phyloP scores from a whole-genome alignment of 805 yeast genomes.

The Clavispora fructus region DNA sequence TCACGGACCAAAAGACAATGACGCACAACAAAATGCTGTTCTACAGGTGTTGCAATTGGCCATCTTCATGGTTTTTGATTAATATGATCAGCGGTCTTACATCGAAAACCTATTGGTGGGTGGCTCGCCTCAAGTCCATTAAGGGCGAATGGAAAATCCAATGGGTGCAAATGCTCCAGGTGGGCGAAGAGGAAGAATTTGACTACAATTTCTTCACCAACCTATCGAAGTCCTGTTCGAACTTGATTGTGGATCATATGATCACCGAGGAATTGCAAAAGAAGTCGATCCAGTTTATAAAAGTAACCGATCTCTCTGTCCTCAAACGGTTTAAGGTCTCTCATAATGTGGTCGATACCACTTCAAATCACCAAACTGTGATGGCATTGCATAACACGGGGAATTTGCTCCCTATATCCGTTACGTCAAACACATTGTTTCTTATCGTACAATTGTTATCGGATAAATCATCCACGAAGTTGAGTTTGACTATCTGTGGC shows the following conservation, averaged over 20 bases:
- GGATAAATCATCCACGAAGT: constrained; percentile 15
- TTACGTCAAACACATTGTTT: constrained; percentile 30
- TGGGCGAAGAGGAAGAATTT: constrained; percentile 11
- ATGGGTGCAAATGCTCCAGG: constrained; percentile 38
- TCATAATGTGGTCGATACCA: neutral
- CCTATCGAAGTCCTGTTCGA: constrained; percentile 41
- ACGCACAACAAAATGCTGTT: constrained; percentile 23
- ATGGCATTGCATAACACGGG: constrained; percentile 19
- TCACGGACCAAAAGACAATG: constrained; percentile 19
- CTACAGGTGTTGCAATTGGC: constrained; percentile 51
- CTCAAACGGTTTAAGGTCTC: constrained; percentile 1
- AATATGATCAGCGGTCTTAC: constrained; percentile 34
- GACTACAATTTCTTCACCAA: constrained; percentile 32
- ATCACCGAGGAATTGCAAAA: constrained; percentile 45
- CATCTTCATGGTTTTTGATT: constrained; percentile 50
- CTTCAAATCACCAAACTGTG: constrained; percentile 5
- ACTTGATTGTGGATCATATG: constrained; percentile 46
- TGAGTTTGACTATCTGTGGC: constrained; percentile 23
- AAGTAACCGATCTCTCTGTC: constrained; percentile 5
- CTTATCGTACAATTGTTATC: constrained; percentile 24
- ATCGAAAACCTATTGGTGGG: constrained; percentile 45
- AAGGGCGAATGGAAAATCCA: constrained; percentile 53
- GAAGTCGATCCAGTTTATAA: constrained; percentile 32
- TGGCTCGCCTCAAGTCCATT: constrained; percentile 43
- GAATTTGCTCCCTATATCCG: constrained; percentile 26